Evolutionary conservation across 1,284 basidiomycete species (phyloP), one percentile per base, ranked within the genome.

Genomic region (Tilletia horrida): DNA sequence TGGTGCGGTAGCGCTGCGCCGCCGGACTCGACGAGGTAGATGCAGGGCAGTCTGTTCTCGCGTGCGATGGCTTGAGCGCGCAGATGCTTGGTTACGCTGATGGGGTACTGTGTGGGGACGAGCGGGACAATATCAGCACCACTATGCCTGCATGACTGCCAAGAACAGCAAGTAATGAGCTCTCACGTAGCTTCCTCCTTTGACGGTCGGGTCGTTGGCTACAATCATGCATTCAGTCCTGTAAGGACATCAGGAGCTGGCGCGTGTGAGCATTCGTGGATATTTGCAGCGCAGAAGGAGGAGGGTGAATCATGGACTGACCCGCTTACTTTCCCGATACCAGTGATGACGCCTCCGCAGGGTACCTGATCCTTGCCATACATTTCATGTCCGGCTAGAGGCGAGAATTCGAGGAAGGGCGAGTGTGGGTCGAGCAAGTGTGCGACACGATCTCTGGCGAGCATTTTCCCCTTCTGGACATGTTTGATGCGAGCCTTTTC

Each of bases 61-160:
- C 88, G 85, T 14, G 93, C 93, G 72, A 97, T 89, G 81, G 94
- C 91, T 81, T 97, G 94, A 0, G 93, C 93, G 47, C 93, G 88
- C 25, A 97, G 84, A 80, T 97, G 93, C 83, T 97, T 97, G 88
- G 96, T 97, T 73, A 93, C 90, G 9, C 93, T 94, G 69, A 97
- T 84, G 14, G 93, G 93, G 80, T 93, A 93, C 55, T 59, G 29
- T 27, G 45, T 48, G 6, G 7, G 45, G 16, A 6, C 11, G 35
- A n/a, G 35, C 4, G 35, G 35, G 35, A 4, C 6, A 40, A 11
- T 4, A 40, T 40, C 35, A 40, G 35, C n/a, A n/a, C n/a, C n/a
- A n/a, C n/a, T n/a, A n/a, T n/a, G n/a, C n/a, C n/a, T 83, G 95
- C 95, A 0, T 90, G 91, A 1, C 93, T 93, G 40, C 93, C 92